Evolutionary conservation across 345 rosid genomes (phyloP), one percentile per base, ranked within the genome.

Genomic region (Salix brachista): DNA sequence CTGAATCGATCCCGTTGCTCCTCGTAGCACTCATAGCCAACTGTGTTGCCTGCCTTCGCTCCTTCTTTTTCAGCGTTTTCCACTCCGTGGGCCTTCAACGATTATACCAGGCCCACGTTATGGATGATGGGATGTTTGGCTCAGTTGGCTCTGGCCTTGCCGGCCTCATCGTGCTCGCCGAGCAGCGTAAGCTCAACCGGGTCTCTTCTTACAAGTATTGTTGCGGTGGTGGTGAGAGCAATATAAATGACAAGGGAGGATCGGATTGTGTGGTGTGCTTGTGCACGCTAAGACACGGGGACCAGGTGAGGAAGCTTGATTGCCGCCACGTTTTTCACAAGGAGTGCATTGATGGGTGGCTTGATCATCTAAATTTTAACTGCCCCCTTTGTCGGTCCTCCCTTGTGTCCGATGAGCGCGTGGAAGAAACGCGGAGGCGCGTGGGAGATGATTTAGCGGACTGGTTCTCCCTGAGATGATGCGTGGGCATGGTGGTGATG

Each of bases 321-420:
- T 94, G 98, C 86, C 80, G 92, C 73, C 98, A 94, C 84, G 94
- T 94, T 52, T 94, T 89, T 69, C 98, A 94, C 48, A 94, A 86
- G 79, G 80, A 79, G 39, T 94, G 98, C 83, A 85, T 94, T 16
- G 97, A 94, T 56, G 92, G 93, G 1, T 94, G 98, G 96, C 94
- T 94, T 11, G 83, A 87, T 67, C 91, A 87, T 50, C 89, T 84
- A 52, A 89, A 89, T 41, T 92, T 92, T 75, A 87, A 77, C 8
- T 94, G 97, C 80, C 98, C 97, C 17, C 83, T 94, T 0, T 94
- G 97, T 71, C 87, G 97, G 75, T 82, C 86, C 6, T 85, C 89
- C 71, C 74, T 92, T 23, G 79, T 86, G 5, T 64, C 87, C 34
- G 89, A 80, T 0, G 81, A 78, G 81, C 80, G 87, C 89, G 89